Percentiles rank a stretch among this genome's conserved stretches.
These are phyloP conservation scores for Elsinoe batatas DNA, from an alignment of 2,329 filamentous ascomycete genomes.

Conservation along the genomic window DNA sequence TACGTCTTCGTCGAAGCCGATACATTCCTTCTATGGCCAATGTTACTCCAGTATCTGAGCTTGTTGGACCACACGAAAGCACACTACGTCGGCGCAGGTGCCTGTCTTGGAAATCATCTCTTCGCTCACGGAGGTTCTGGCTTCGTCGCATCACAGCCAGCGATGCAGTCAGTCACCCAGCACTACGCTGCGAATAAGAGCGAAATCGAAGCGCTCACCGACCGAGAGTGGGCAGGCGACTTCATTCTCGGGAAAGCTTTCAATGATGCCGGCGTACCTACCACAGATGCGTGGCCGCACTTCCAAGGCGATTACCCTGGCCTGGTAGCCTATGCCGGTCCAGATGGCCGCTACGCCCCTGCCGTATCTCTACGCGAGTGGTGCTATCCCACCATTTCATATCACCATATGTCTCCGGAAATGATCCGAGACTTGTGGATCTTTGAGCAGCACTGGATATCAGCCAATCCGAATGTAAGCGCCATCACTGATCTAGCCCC, in stretches of 20 bases:
- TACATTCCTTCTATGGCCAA: conserved; percentile 45
- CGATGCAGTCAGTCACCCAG: conserved; percentile 24
- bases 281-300: conserved; percentile 21
- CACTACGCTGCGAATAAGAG: conserved; percentile 34
- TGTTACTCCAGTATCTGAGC: conserved; percentile 32
- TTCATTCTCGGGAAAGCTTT: conserved; percentile 23
- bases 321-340: conserved; percentile 18
- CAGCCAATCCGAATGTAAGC: not conserved
- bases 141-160: conserved; percentile 34
- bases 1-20: conserved; percentile 51
- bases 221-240: conserved; percentile 23
- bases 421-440: conserved; percentile 21
- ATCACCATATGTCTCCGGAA: conserved; percentile 20
- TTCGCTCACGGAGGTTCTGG: conserved; percentile 36
- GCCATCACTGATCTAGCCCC: no score
- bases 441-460: conserved; percentile 23
- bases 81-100: conserved; percentile 33
- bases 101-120: conserved; percentile 28
- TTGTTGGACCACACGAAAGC: conserved; percentile 32
- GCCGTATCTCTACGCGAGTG: conserved; percentile 16
- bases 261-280: conserved; percentile 18
- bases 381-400: conserved; percentile 23
- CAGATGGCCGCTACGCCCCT: not conserved
- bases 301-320: conserved; percentile 24
- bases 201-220: conserved; percentile 21